Percentiles rank a stretch among this genome's conserved stretches.
phyloP scores from a whole-genome alignment of 2,329 filamentous ascomycete species.

The Xylariaceae sp. region DNA sequence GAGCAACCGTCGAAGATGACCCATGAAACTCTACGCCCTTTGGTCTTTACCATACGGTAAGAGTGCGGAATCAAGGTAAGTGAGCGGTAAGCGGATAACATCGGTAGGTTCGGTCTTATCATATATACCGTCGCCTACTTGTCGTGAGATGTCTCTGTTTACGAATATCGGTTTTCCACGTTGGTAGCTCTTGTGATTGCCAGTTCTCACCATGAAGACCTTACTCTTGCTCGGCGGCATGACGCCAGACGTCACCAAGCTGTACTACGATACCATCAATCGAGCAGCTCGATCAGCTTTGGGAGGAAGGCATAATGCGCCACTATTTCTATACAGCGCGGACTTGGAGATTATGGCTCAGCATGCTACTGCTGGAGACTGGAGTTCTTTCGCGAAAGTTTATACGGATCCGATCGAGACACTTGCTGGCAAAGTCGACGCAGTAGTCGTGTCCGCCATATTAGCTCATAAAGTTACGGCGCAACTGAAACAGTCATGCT shows the following conservation, averaged over 20 bases:
- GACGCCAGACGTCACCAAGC: slow-evolving; percentile 9
- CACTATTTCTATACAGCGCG: slow-evolving; percentile 5
- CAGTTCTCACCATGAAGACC: slow-evolving; percentile 1
- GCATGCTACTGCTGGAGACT: neutral
- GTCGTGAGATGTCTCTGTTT: too few relatives aligned
- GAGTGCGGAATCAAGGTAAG: too few relatives aligned
- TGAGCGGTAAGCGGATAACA: too few relatives aligned
- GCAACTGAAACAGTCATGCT: neutral
- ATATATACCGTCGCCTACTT: too few relatives aligned
- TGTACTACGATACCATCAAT: slow-evolving; percentile 11
- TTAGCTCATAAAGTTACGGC: slow-evolving; percentile 5
- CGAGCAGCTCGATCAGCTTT: slow-evolving; percentile 3
- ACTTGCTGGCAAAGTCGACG: slow-evolving; percentile 2
- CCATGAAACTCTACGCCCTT: too few relatives aligned
- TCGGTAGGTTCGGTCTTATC: too few relatives aligned
- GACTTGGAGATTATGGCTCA: neutral
- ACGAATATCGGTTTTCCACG: too few relatives aligned
- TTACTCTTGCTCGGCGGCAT: slow-evolving; percentile 9
- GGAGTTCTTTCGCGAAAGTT: neutral
- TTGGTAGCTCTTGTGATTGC: too few relatives aligned
- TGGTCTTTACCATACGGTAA: too few relatives aligned
- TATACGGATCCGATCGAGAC: neutral
- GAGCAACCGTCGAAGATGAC: too few relatives aligned
- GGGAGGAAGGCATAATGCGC: slow-evolving; percentile 2
- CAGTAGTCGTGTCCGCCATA: slow-evolving; percentile 6